Conservation (phyloP, 192 early-diverging fungal genomes). For the Coemansia sp. region DNA sequence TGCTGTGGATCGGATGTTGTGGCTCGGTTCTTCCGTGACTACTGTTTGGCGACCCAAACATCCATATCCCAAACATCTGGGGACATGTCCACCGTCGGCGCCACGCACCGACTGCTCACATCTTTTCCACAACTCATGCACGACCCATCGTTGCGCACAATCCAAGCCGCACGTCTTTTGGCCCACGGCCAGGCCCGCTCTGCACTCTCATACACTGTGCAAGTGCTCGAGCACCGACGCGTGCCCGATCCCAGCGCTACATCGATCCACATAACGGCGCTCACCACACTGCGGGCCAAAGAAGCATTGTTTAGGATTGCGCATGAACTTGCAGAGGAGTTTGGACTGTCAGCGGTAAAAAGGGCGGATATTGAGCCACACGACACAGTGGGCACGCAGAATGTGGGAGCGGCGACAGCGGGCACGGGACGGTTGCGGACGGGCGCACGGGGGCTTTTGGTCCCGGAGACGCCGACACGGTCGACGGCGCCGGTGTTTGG, state of each 20-base stretch:
- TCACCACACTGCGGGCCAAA: slow-evolving; percentile 36
- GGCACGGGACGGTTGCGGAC: slow-evolving; percentile 37
- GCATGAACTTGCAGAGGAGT: slow-evolving; percentile 54
- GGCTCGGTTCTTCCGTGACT: slow-evolving; percentile 38
- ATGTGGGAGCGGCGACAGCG: slow-evolving; percentile 27
- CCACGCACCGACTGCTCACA: slow-evolving; percentile 16
- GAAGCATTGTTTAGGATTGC: slow-evolving; percentile 48
- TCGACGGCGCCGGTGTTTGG: not conserved
- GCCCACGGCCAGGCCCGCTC: slow-evolving; percentile 29
- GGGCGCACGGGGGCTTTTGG: slow-evolving; percentile 41
- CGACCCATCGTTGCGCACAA: slow-evolving; percentile 43
- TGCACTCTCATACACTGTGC: slow-evolving; percentile 31
- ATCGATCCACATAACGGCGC: slow-evolving; percentile 45
- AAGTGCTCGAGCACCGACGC: slow-evolving; percentile 36
- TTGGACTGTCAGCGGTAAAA: slow-evolving; percentile 50
- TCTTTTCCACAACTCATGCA: slow-evolving; percentile 17
- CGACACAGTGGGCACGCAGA: slow-evolving; percentile 18
- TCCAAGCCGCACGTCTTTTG: slow-evolving; percentile 48
- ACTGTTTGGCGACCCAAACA: slow-evolving; percentile 47
- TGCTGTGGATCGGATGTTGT: slow-evolving; percentile 26
- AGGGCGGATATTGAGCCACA: slow-evolving; percentile 47
- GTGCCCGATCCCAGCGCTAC: slow-evolving; percentile 39
- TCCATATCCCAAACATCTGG: slow-evolving; percentile 15
- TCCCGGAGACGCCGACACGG: slow-evolving; percentile 41
- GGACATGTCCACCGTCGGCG: not conserved